Conservation (phyloP, 2,329 filamentous ascomycete genomes). For the Balansia obtecta region DNA sequence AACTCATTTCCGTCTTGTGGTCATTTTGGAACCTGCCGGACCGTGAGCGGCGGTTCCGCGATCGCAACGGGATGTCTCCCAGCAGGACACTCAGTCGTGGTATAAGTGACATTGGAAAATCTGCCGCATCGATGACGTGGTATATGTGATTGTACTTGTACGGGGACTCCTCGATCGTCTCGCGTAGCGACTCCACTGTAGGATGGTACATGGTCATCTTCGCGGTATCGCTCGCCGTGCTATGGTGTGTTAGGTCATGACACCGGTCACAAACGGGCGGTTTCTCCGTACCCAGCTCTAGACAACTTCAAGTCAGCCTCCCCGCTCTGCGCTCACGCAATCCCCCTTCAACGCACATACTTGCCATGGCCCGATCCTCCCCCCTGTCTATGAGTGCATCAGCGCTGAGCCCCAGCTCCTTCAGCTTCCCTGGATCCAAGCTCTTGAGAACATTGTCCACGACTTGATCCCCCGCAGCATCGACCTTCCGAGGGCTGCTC, state of each 20-base stretch:
- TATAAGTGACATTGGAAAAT: slow-evolving; percentile 90
- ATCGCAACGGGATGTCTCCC: slow-evolving; percentile 59
- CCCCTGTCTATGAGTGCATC: slow-evolving; percentile 19
- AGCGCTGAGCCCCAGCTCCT: slow-evolving; percentile 33
- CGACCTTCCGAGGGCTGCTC: slow-evolving; percentile 8
- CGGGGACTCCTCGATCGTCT: slow-evolving; percentile 79
- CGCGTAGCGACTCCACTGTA: slow-evolving; percentile 64
- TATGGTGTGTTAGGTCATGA: slow-evolving; percentile 68
- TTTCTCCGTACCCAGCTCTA: slow-evolving; percentile 14
- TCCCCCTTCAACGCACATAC: background rate
- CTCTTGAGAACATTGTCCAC: slow-evolving; percentile 32
- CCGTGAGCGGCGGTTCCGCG: slow-evolving; percentile 67
- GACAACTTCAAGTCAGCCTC: background rate
- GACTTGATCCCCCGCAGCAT: slow-evolving; percentile 30
- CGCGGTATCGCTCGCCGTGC: slow-evolving; percentile 34
- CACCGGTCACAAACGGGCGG: slow-evolving; percentile 75
- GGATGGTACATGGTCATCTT: slow-evolving; percentile 63
- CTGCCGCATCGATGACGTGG: slow-evolving; percentile 86
- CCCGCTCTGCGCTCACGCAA: background rate
- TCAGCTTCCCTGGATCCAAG: slow-evolving; percentile 28
- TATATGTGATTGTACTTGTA: slow-evolving; percentile 90
- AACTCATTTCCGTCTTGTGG: slow-evolving; percentile 66
- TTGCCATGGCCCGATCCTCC: background rate
- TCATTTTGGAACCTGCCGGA: slow-evolving; percentile 52
- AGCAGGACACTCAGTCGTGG: slow-evolving; percentile 62